phyloP scores from a whole-genome alignment of 2,329 filamentous ascomycete species.

The Colletotrichum limetticola region DNA sequence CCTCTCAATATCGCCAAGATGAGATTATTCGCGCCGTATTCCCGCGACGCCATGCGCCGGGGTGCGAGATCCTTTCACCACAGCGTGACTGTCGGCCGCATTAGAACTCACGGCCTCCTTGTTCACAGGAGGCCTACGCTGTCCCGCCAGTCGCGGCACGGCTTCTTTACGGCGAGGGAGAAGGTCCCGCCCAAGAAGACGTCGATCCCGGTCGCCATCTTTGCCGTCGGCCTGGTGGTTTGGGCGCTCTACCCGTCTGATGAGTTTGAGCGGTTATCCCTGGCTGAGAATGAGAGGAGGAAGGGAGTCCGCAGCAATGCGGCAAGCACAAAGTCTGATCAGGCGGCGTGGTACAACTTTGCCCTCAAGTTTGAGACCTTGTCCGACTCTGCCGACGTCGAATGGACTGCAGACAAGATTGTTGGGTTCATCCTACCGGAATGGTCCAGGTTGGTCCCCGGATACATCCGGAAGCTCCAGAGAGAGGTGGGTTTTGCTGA shows the following conservation, averaged over 20 bases:
- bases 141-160: slow-evolving; percentile 34
- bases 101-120: slow-evolving; percentile 28
- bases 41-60: slow-evolving; percentile 9
- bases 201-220: slow-evolving; percentile 45
- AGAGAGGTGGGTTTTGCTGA: slow-evolving; percentile 61
- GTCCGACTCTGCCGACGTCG: slow-evolving; percentile 62
- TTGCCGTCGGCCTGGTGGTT: slow-evolving; percentile 50
- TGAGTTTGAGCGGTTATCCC: slow-evolving; percentile 51
- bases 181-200: slow-evolving; percentile 37
- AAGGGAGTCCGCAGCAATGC: slow-evolving; percentile 29
- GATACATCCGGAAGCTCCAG: slow-evolving; percentile 84
- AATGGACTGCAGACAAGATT: slow-evolving; percentile 70
- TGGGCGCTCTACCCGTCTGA: slow-evolving; percentile 58
- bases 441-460: slow-evolving; percentile 83
- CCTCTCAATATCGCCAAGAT: slow-evolving; percentile 20
- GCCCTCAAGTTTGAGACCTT: slow-evolving; percentile 62
- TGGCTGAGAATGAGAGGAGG: slow-evolving; percentile 24
- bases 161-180: slow-evolving; percentile 34
- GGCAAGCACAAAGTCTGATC: slow-evolving; percentile 36
- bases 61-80: slow-evolving; percentile 23
- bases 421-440: slow-evolving; percentile 81
- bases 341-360: slow-evolving; percentile 61
- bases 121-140: slow-evolving; percentile 15
- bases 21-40: slow-evolving; percentile 21
- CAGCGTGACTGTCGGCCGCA: slow-evolving; percentile 26